Percentiles rank a stretch among this genome's conserved stretches.
These are phyloP conservation scores for Aegilops sharonensis DNA, from an alignment of 176 grass and related monocot species.

Conservation along the genomic window DNA sequence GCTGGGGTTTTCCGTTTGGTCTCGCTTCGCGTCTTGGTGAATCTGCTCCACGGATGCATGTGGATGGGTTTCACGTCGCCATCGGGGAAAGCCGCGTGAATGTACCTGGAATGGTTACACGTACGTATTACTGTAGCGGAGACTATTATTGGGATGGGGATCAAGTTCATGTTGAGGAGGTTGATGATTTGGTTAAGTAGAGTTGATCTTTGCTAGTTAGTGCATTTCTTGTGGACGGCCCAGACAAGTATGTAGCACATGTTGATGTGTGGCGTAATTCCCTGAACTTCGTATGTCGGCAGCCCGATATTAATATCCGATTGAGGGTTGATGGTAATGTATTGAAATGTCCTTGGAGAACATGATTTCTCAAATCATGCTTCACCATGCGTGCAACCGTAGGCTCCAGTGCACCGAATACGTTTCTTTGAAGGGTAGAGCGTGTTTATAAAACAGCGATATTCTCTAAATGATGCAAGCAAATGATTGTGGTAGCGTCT, in stretches of 20 bases:
- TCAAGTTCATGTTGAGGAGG: not conserved
- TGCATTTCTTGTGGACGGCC: not conserved
- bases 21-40: not conserved
- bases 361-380: no score
- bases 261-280: not conserved
- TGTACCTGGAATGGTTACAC: not conserved
- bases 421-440: no score
- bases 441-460: no score
- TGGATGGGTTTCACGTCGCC: constrained; percentile 30
- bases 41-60: constrained; percentile 15
- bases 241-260: not conserved
- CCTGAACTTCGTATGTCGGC: not conserved
- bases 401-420: no score
- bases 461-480: no score
- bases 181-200: not conserved
- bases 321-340: no score
- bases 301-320: not conserved
- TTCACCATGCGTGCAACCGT: no score
- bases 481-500: no score
- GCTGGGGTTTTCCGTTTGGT: not conserved
- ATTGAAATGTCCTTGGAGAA: no score
- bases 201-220: not conserved
- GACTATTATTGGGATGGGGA: not conserved
- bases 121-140: not conserved
- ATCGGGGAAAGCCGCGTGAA: not conserved